Percentiles rank a stretch among this genome's conserved stretches.
These are phyloP conservation scores for Cercospora zeina DNA, from an alignment of 2,329 filamentous ascomycete genomes.

Conservation along the genomic window DNA sequence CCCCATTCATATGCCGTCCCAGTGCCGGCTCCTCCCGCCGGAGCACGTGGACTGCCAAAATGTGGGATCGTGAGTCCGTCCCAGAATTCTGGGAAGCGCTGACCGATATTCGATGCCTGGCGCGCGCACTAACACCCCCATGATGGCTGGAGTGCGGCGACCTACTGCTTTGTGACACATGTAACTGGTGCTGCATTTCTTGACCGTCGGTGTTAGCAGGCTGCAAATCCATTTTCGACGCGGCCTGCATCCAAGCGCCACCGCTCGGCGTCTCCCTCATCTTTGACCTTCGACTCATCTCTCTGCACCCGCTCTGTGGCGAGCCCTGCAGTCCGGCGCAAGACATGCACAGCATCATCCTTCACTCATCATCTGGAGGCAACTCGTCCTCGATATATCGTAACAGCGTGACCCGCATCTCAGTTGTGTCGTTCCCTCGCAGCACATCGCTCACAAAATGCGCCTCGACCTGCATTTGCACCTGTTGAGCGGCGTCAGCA, in stretches of 20 bases:
- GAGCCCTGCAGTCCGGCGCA: neutral
- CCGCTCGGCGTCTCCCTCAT: neutral
- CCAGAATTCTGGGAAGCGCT: conserved; percentile 4
- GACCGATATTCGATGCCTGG: neutral
- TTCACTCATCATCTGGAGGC: conserved; percentile 82
- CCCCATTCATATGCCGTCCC: neutral
- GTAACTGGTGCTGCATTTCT: neutral
- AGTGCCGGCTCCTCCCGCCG: neutral
- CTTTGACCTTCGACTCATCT: neutral
- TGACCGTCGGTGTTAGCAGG: neutral
- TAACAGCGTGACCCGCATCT: conserved; percentile 91
- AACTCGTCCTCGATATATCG: conserved; percentile 97
- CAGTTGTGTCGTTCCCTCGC: conserved; percentile 90
- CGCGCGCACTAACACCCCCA: neutral
- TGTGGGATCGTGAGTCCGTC: conserved; percentile 2
- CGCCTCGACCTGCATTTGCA: conserved; percentile 96
- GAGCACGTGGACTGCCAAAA: neutral
- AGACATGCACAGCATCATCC: neutral
- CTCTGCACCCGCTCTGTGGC: neutral
- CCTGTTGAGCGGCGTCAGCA: conserved; percentile 47
- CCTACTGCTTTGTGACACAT: neutral
- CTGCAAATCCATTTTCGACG: neutral
- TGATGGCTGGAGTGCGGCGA: neutral
- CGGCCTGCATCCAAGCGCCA: neutral
- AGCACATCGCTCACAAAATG: conserved; percentile 94